A percentile compares a stretch with the other conserved stretches of the same genome.
Evolutionary conservation across 495 filamentous ascomycete species (phyloP).

Genomic region (Collariella sp.): DNA sequence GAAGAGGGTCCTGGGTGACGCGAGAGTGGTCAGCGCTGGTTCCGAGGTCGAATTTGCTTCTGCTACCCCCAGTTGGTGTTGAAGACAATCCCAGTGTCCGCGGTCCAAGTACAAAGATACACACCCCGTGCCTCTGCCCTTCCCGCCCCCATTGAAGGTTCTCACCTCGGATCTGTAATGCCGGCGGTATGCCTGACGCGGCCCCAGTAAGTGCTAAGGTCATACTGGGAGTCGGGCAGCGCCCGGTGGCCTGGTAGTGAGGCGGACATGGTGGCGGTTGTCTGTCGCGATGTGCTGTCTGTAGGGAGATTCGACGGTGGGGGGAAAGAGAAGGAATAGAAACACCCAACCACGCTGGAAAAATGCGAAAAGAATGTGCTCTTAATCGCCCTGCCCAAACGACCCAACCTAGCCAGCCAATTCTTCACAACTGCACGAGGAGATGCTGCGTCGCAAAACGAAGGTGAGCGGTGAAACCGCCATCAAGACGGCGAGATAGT

Average conservation of each 20-base stretch:
- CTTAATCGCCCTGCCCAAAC: neutral
- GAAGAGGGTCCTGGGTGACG: constrained; percentile 59
- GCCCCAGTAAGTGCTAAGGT: constrained; percentile 89
- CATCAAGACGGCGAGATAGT: neutral
- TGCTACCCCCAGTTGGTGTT: neutral
- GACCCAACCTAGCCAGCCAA: neutral
- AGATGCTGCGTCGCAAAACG: neutral
- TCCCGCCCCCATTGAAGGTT: constrained; percentile 8
- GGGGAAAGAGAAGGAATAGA: neutral
- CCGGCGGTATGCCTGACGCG: constrained; percentile 84
- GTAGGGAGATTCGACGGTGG: neutral
- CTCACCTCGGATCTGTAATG: constrained; percentile 92
- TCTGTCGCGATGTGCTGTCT: neutral
- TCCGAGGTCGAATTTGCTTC: neutral
- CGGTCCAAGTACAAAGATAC: constrained; percentile 1
- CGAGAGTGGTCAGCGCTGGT: constrained; percentile 1
- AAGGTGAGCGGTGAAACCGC: constrained; percentile 10
- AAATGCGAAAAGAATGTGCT: neutral
- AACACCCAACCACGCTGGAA: neutral
- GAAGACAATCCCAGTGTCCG: neutral
- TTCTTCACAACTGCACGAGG: neutral
- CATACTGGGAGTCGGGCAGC: constrained; percentile 82
- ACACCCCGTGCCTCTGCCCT: constrained; percentile 6
- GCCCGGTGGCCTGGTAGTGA: constrained; percentile 81
- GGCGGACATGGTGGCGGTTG: constrained; percentile 59